These are phyloP conservation scores for Hypomontagnella monticulosa DNA, from an alignment of 495 filamentous ascomycete genomes.

Conservation along the genomic window DNA sequence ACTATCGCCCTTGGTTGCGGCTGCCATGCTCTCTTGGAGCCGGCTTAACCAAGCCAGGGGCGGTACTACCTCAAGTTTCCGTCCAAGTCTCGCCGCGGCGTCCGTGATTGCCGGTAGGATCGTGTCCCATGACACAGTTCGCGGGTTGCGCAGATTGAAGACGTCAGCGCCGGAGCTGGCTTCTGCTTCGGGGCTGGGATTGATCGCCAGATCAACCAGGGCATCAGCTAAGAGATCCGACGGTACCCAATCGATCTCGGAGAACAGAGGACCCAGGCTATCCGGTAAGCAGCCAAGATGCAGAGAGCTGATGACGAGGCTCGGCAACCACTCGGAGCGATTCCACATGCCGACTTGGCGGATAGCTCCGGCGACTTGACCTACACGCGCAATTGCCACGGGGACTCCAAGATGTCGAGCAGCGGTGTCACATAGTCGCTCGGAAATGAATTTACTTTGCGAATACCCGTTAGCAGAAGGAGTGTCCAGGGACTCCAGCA, in stretches of 20 bases:
- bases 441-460: conserved; percentile 62
- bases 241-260: conserved; percentile 25
- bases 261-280: conserved; percentile 14
- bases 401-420: conserved; percentile 28
- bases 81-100: background rate
- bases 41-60: conserved; percentile 11
- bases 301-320: conserved; percentile 20
- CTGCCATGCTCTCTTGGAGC: conserved; percentile 10
- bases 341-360: conserved; percentile 18
- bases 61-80: conserved; percentile 6
- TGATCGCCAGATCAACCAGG: conserved; percentile 14
- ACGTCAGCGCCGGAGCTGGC: background rate
- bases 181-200: background rate
- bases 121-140: background rate
- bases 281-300: conserved; percentile 18
- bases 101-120: conserved; percentile 2
- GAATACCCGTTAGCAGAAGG: conserved; percentile 57
- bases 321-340: conserved; percentile 30
- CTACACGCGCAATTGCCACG: conserved; percentile 38
- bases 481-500: conserved; percentile 44
- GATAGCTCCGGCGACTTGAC: conserved; percentile 44
- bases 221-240: conserved; percentile 18
- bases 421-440: conserved; percentile 57
- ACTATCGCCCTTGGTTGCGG: background rate
- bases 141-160: conserved; percentile 27